These are phyloP conservation scores for Sideroxylon spinosum DNA, from an alignment of 179 eudicot genomes.

Conservation along the genomic window DNA sequence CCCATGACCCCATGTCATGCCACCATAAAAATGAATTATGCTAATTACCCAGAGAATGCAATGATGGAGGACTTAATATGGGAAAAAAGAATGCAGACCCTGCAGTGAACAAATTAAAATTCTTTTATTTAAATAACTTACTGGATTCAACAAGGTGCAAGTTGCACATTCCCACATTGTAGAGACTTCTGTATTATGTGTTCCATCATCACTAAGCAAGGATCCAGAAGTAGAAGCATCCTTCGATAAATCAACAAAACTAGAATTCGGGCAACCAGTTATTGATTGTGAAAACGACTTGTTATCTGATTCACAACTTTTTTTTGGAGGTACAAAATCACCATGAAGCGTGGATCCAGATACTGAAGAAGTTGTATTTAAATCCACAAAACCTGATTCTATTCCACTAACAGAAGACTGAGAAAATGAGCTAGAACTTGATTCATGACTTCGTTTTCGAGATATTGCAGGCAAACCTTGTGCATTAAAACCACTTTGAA, in stretches of 20 bases:
- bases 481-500: slow-evolving; percentile 16
- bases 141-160: slow-evolving; percentile 88
- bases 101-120: background rate
- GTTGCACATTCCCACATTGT: slow-evolving; percentile 60
- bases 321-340: slow-evolving; percentile 24
- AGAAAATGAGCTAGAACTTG: slow-evolving; percentile 2
- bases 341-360: slow-evolving; percentile 16
- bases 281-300: slow-evolving; percentile 21
- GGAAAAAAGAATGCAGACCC: background rate
- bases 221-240: slow-evolving; percentile 32
- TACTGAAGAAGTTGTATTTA: slow-evolving; percentile 21
- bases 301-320: slow-evolving; percentile 18
- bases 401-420: background rate
- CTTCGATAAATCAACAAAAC: slow-evolving; percentile 16
- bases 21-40: background rate
- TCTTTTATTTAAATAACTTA: slow-evolving; percentile 27
- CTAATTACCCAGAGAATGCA: background rate
- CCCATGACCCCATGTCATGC: background rate
- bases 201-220: slow-evolving; percentile 3
- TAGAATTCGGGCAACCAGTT: slow-evolving; percentile 15
- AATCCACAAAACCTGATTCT: slow-evolving; percentile 34
- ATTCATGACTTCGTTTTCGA: slow-evolving; percentile 43
- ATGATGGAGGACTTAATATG: background rate
- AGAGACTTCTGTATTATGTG: slow-evolving; percentile 18
- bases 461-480: slow-evolving; percentile 24